These are phyloP conservation scores for Rhodotorula sp. DNA, from an alignment of 1,284 basidiomycete species.

Conservation along the genomic window DNA sequence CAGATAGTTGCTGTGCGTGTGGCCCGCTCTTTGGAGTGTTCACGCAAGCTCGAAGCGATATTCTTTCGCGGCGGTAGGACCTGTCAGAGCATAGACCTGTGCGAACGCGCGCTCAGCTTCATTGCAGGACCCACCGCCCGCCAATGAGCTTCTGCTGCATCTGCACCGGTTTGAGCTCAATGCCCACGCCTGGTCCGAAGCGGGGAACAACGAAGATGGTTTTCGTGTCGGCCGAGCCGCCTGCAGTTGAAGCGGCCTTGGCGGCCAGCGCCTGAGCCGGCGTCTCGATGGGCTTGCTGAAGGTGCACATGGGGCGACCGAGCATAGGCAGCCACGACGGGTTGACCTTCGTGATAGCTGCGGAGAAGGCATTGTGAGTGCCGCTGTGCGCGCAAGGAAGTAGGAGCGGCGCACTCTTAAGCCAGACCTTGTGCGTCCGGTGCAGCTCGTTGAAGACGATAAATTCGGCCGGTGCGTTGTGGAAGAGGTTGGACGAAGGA, in stretches of 20 bases:
- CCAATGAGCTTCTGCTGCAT: constrained; percentile 53
- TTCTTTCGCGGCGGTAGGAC: too few relatives aligned
- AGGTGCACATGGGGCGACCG: constrained; percentile 79
- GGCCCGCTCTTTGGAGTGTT: too few relatives aligned
- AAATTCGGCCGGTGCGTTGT: constrained; percentile 76
- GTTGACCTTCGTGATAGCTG: constrained; percentile 82
- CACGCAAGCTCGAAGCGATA: too few relatives aligned
- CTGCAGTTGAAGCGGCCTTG: constrained; percentile 39
- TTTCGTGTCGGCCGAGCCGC: constrained; percentile 54
- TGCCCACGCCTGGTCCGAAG: constrained; percentile 72
- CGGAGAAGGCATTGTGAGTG: neutral
- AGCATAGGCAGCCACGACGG: constrained; percentile 82
- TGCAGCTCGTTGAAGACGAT: constrained; percentile 81
- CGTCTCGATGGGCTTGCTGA: constrained; percentile 50
- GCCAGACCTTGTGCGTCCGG: constrained; percentile 70
- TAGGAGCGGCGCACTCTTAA: constrained; percentile 65
- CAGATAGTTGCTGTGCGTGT: too few relatives aligned
- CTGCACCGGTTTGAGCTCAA: constrained; percentile 79
- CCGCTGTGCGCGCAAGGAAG: neutral
- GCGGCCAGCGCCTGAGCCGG: constrained; percentile 51
- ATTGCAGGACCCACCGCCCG: constrained; percentile 51
- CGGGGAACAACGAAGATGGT: constrained; percentile 68
- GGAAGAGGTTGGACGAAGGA: constrained; percentile 77
- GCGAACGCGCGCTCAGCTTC: neutral
- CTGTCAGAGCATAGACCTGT: too few relatives aligned